Evolutionary conservation across 768 basidiomycete genomes (phyloP).

Genomic region (Mycena metata): DNA sequence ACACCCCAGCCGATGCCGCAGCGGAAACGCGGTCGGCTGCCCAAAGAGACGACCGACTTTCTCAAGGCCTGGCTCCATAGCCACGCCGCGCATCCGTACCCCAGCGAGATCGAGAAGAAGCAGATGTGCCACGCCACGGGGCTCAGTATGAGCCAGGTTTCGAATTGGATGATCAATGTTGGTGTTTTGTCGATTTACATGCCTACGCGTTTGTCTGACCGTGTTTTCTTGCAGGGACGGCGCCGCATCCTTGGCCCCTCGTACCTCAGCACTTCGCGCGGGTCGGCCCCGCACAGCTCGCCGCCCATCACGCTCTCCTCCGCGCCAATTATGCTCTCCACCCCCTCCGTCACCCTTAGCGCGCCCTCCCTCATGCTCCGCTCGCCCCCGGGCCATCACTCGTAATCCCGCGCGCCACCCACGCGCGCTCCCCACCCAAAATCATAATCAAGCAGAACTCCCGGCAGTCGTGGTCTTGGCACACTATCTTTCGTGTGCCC

Average conservation of each 20-base stretch:
- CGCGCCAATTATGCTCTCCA: constrained; percentile 22
- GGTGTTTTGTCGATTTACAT: constrained; percentile 37
- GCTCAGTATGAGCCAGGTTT: constrained; percentile 90
- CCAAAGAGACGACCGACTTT: constrained; percentile 91
- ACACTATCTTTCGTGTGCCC: too few relatives aligned
- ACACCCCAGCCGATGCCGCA: constrained; percentile 69
- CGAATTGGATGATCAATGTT: constrained; percentile 95
- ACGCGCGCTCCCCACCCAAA: too few relatives aligned
- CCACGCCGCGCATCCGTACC: constrained; percentile 91
- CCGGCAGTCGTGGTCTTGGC: too few relatives aligned
- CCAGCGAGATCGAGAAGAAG: constrained; percentile 92
- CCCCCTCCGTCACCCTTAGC: constrained; percentile 33
- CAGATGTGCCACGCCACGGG: constrained; percentile 89
- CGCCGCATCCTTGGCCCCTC: constrained; percentile 83
- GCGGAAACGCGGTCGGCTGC: constrained; percentile 88
- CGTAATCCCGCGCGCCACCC: neutral
- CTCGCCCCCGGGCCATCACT: constrained; percentile 13
- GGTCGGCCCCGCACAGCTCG: constrained; percentile 25
- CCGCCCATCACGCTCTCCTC: constrained; percentile 31
- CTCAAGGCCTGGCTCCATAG: constrained; percentile 91
- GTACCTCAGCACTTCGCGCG: constrained; percentile 39
- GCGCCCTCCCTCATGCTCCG: constrained; percentile 33
- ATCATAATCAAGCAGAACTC: too few relatives aligned
- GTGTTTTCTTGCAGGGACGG: constrained; percentile 66
- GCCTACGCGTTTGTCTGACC: constrained; percentile 29